Evolutionary conservation across 2,329 filamentous ascomycete genomes (phyloP), one percentile per base, ranked within the genome.

Genomic region (Talaromyces sp.): DNA sequence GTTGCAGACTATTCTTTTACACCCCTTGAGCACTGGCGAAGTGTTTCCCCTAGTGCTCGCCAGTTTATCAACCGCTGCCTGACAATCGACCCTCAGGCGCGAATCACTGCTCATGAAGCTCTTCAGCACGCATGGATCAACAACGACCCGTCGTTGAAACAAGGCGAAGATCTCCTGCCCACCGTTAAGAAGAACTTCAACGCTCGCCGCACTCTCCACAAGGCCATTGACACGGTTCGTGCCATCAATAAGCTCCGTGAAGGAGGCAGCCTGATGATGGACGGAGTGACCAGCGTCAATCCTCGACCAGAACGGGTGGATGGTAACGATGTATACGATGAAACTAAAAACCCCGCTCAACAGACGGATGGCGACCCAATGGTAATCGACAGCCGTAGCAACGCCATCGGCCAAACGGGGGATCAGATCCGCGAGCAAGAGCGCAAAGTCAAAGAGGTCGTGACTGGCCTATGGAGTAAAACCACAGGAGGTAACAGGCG

Each of bases 1-100:
- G 90, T 92, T 65, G 95, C 95, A 63, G 94, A 98, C 80, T 99
- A 98, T 82, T 90, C 87, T 72, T 99, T 98, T 77, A 94, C 91
- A 4, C 95, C 95, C 1, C 79, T 91, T 64, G 94, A 97, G 75
- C 98, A 98, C 83, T 99, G 95, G 95, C 90, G 93, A 65, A 92
- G 91, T 64, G 94, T 99, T 65, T 96, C 92, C 28, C 83, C 88
- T 58, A 85, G 87, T 56, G 91, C 94, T 50, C 90, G 96, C 70
- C 90, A 96, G 68, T 99, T 99, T 77, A 96, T 99, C 79, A 87
- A 89, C 68, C 85, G 87, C 65, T 99, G 95, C 73, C 83, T 99
- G 60, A 98, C 95, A 44, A 89, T 97, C 72, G 93, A 98, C 73
- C 90, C 93, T 2, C 85, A 85, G 62, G 85, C 87, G 68, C 91